phyloP scores from a whole-genome alignment of 140 eudicot species.

The Bidens hawaiensis region DNA sequence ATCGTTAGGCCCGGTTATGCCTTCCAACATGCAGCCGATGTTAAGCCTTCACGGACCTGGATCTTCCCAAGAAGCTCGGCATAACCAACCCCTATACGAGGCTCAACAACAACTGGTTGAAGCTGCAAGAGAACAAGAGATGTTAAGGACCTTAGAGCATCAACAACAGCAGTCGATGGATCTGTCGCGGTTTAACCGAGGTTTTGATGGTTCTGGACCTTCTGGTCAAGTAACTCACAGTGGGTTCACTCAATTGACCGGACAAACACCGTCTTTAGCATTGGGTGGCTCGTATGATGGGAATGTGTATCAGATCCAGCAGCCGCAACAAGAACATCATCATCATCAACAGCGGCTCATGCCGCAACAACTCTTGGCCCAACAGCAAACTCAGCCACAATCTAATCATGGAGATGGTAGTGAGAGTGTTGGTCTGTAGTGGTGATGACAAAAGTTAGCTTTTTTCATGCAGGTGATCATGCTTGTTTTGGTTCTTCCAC shows the following conservation, averaged over 20 bases:
- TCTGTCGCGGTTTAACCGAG: slow-evolving; percentile 20
- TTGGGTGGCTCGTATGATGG: slow-evolving; percentile 9
- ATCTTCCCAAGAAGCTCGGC: background rate
- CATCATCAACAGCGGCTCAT: slow-evolving; percentile 14
- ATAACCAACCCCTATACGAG: background rate
- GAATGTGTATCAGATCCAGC: slow-evolving; percentile 29
- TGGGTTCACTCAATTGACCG: slow-evolving; percentile 7
- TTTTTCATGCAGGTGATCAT: background rate
- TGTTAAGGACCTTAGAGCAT: slow-evolving; percentile 3
- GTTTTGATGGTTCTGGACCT: slow-evolving; percentile 25
- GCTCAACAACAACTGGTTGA: background rate
- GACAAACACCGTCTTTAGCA: slow-evolving; percentile 1
- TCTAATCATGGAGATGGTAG: background rate
- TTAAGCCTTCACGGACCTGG: slow-evolving; percentile 8
- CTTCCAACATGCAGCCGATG: slow-evolving; percentile 7
- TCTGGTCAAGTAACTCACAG: slow-evolving; percentile 28
- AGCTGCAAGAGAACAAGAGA: slow-evolving; percentile 31
- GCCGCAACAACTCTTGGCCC: slow-evolving; percentile 23
- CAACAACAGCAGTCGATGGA: background rate
- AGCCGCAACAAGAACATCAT: slow-evolving; percentile 20
- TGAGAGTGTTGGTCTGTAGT: slow-evolving; percentile 22
- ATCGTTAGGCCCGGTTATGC: slow-evolving; percentile 2
- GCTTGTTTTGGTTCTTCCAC: background rate
- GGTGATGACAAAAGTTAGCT: slow-evolving; percentile 9
- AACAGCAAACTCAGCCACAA: slow-evolving; percentile 29